Evolutionary conservation across 345 rosid species (phyloP), one percentile per base, ranked within the genome.

Genomic region (Syzygium oleosum): DNA sequence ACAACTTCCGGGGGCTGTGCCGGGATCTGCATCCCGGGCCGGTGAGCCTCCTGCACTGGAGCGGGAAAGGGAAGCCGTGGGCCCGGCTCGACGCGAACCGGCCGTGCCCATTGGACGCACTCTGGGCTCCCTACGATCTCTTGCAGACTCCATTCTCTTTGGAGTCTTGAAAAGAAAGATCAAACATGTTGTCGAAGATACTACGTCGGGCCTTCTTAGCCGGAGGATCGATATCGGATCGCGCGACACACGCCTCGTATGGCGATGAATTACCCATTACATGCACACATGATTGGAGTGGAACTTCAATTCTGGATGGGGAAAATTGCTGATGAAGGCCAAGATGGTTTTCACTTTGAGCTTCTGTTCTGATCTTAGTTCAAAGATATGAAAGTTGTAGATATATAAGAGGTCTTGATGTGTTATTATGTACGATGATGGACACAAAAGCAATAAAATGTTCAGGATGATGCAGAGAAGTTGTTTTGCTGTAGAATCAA

Each of bases 241-340:
- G 27, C 49, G 49, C 12, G 6, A 73, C 27, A 46, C 49, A 10
- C 23, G 27, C 83, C 83, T 38, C 27, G 14, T 9, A 1, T 49
- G 12, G 49, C 49, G 83, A 38, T 19, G 83, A 38, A 38, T 73
- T 21, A 27, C 27, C 27, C 83, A 38, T 9, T 11, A 38, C 83
- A 73, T 38, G 87, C 96, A 34, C 98, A 94, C 2, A 95, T 94
- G 84, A 84, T 38, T 68, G 79, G 79, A 34, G 79, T 9, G 9
- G 23, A 68, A 68, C 46, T 68, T 19, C 79, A 31, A 68, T 68
- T 38, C 79, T 68, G 79, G 46, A 31, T 68, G 5, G 49, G 14
- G 49, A 73, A 73, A 73, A 38, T 73, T 21, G 43, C 49, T 38
- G 83, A 73, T 38, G 83, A 38, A 38, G 83, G 83, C 83, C 83